Conservation (phyloP, 768 basidiomycete species). For the Chalciporus pseudorubinellus region DNA sequence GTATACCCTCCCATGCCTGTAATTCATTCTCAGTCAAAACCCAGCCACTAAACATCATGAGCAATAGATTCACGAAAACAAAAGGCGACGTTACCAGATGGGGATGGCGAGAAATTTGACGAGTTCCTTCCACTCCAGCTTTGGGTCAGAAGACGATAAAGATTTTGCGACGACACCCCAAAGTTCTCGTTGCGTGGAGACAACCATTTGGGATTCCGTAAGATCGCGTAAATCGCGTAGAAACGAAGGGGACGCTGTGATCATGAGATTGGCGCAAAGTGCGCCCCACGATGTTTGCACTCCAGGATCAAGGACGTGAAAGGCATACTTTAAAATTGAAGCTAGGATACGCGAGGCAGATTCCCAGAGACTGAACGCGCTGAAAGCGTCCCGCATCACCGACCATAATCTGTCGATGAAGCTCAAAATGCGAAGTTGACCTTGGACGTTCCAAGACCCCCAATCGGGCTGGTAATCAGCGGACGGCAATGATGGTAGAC, state of each 20-base stretch:
- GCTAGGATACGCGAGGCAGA: conserved; percentile 47
- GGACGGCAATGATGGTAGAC: conserved; percentile 27
- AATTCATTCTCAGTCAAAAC: conserved; percentile 41
- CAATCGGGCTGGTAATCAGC: conserved; percentile 13
- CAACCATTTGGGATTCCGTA: conserved; percentile 22
- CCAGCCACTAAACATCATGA: conserved; percentile 40
- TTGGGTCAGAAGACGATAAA: conserved; percentile 24
- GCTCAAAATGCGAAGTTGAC: conserved; percentile 39
- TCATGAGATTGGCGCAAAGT: conserved; percentile 49
- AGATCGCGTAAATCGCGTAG: conserved; percentile 34
- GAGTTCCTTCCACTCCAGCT: conserved; percentile 40
- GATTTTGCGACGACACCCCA: conserved; percentile 47
- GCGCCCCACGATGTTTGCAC: conserved; percentile 46
- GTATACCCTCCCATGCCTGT: conserved; percentile 40
- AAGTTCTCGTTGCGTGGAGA: conserved; percentile 35
- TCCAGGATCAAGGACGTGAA: conserved; percentile 37
- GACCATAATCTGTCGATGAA: conserved; percentile 50
- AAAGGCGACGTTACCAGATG: conserved; percentile 37
- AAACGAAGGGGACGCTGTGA: conserved; percentile 39
- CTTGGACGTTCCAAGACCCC: conserved; percentile 21
- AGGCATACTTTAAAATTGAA: conserved; percentile 43
- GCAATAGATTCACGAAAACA: background rate
- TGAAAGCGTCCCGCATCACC: conserved; percentile 48
- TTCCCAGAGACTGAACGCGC: conserved; percentile 37
- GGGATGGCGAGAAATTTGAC: conserved; percentile 47